A percentile compares a stretch with the other conserved stretches of the same genome.
phyloP scores from a whole-genome alignment of 1,284 basidiomycete species.

The Trichosporon sp. region DNA sequence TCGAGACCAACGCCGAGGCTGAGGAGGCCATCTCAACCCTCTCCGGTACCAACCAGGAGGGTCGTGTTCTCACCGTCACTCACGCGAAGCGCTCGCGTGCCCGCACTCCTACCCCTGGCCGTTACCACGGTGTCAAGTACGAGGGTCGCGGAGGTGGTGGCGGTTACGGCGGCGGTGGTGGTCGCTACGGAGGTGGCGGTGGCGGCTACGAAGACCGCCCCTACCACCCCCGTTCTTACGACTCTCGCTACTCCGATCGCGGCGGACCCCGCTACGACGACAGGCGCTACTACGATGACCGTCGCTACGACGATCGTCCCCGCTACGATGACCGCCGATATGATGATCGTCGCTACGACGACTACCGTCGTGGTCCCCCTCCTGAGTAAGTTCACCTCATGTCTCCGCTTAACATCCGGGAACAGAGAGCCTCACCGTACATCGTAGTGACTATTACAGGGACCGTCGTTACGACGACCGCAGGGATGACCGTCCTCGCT shows the following conservation, averaged over 20 bases:
- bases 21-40: conserved; percentile 79
- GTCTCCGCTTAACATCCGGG: not conserved
- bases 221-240: conserved; percentile 47
- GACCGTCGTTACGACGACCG: conserved; percentile 25
- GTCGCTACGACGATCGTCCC: conserved; percentile 38
- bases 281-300: conserved; percentile 49
- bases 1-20: conserved; percentile 80
- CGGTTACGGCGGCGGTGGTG: conserved; percentile 43
- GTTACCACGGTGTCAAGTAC: conserved; percentile 61
- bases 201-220: conserved; percentile 36
- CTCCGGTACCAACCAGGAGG: conserved; percentile 75
- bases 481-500: conserved; percentile 23
- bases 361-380: conserved; percentile 51
- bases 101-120: conserved; percentile 87
- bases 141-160: conserved; percentile 58
- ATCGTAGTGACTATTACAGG: conserved; percentile 12
- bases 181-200: conserved; percentile 45
- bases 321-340: conserved; percentile 50
- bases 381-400: conserved; percentile 21
- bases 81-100: conserved; percentile 91
- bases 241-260: conserved; percentile 42
- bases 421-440: conserved; percentile 2
- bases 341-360: conserved; percentile 50
- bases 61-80: conserved; percentile 78
- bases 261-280: conserved; percentile 45